Evolutionary conservation across 805 yeast species (phyloP), one percentile per base, ranked within the genome.

Genomic region (Hanseniaspora lindneri): DNA sequence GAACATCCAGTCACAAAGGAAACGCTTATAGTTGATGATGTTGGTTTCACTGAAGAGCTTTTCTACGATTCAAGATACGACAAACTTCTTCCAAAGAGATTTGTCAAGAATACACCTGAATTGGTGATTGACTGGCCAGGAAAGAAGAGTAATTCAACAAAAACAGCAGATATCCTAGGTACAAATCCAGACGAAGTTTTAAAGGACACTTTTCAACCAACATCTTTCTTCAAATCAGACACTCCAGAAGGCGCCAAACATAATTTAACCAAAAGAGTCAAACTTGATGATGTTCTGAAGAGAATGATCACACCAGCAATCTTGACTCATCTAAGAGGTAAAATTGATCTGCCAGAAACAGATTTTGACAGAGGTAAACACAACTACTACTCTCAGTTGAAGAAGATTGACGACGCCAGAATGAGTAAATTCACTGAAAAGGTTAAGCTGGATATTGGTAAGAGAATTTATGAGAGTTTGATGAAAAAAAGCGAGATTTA

Each of bases 101-200:
- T 77, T 55, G 85, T 88, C 23, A 74, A 74, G 54, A 79, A 83
- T 55, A 79, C 81, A 56, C 49, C 49, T 9, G 76, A 74, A 36
- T 73, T 77, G 46, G 67, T 85, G 47, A 75, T 78, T 21, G 96
- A 96, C 47, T 89, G 95, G 94, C 96, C 96, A 33, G 20, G 30
- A 14, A 24, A 37, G 25, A 73, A 75, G 56, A 88, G 92, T 1
- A 77, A 71, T 29, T 61, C 62, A 20, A 55, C 60, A 7, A 54
- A 63, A 0, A 75, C 74, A 53, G 86, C 79, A 54, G 79, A 78
- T 44, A 66, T 60, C 27, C 68, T 75, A 54, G 75, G 79, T 3
- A 83, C 94, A 1, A 60, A 64, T 5, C 72, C 74, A 25, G 75
- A 69, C 9, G 64, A 67, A 2, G 86, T 76, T 2, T 74, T 78